A percentile compares a stretch with the other conserved stretches of the same genome.
Evolutionary conservation across 768 basidiomycete genomes (phyloP).

Genomic region (Saitozyma sp.): DNA sequence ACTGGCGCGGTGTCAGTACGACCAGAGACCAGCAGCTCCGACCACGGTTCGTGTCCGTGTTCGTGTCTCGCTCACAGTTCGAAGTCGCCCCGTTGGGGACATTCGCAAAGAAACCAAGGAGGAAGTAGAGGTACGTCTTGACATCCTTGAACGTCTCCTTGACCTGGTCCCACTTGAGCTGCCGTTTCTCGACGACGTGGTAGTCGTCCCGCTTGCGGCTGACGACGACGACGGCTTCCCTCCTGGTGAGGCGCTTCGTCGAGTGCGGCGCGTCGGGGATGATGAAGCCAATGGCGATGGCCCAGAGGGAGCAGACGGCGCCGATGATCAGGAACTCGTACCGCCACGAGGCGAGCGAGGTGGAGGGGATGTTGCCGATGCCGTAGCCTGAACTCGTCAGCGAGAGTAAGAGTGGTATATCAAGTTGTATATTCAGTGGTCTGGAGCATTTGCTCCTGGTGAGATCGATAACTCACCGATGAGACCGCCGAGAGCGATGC

Average conservation of each 20-base stretch:
- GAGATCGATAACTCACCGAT: slow-evolving; percentile 24
- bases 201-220: slow-evolving; percentile 48
- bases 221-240: slow-evolving; percentile 47
- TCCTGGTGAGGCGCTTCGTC: slow-evolving; percentile 38
- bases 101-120: slow-evolving; percentile 47
- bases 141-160: slow-evolving; percentile 37
- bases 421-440: too few relatives aligned
- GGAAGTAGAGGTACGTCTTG: slow-evolving; percentile 49
- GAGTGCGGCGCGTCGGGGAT: slow-evolving; percentile 48
- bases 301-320: slow-evolving; percentile 44
- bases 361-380: slow-evolving; percentile 38
- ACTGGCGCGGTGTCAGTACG: slow-evolving; percentile 1
- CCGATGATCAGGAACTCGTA: slow-evolving; percentile 49
- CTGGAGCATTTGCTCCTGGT: too few relatives aligned
- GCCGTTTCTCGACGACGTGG: slow-evolving; percentile 46
- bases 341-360: slow-evolving; percentile 48
- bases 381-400: slow-evolving; percentile 18
- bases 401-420: too few relatives aligned
- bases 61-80: slow-evolving; percentile 14
- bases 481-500: slow-evolving; percentile 55
- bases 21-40: slow-evolving; percentile 5
- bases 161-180: slow-evolving; percentile 43
- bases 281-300: slow-evolving; percentile 37
- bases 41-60: slow-evolving; percentile 4
- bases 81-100: slow-evolving; percentile 44